Base-by-base conservation (phyloP, 345 rosid genomes). In the Barbarea vulgaris region DNA sequence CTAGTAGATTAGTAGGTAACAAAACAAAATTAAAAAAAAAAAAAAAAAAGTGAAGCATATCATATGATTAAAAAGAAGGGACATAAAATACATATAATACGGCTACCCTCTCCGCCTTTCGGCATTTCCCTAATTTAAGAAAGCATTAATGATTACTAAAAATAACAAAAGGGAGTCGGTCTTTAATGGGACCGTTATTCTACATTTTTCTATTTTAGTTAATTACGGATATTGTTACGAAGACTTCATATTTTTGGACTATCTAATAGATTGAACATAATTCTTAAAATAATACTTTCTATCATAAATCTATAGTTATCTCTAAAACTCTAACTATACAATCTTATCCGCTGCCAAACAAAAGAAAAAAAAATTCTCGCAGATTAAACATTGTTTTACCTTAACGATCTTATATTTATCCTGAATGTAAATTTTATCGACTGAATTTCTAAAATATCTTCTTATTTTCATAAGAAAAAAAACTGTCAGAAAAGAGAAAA, bases 121-220 rank as follows among this genome's bases (percentile, higher is more conserved):
- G 59, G 75, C 75, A 48, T 62, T 62, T 37, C 69, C 37, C 42
- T 52, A 22, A 67, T 34, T 51, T 12, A 13, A 14, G 46, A 48
- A 64, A 12, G 3, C 39, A 47, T 47, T 47, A 10, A 46, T 47
- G 25, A 70, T 47, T 46, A 46, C 15, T 15, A 54, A 52, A 54
- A 52, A 21, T 14, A 1, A 9, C 15, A 24, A 59, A 53, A 39
- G 15, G 11, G 18, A 17, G 51, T 52, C 42, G 12, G 51, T 52
- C 42, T 21, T 36, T 51, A n/a, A 27, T 72, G 39, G 56, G 70
- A 13, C 67, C 36, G 4, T 63, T 41, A 15, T 1, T 42, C 53
- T 13, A 37, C 14, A 12, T 7, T 21, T 37, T 14, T n/a, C 8
- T 1, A 36, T 6, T 22, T 62, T 62, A 14, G n/a, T 24, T 31